Conservation (phyloP, 139 green algal genomes). For the Desmodesmus armatus region DNA sequence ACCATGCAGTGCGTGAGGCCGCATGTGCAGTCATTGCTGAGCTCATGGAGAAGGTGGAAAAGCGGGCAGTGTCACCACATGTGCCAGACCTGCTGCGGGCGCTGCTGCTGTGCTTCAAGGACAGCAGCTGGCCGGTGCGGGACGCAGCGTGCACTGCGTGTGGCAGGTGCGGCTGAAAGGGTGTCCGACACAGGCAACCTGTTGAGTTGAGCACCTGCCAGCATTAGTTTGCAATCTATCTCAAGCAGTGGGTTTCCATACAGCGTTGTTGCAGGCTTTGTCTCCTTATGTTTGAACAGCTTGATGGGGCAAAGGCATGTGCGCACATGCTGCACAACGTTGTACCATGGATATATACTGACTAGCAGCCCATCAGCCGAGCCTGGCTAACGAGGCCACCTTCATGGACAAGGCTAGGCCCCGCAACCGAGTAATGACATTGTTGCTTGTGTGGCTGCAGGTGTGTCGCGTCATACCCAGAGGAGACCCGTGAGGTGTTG, state of each 20-base stretch:
- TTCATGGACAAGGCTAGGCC: too few relatives aligned
- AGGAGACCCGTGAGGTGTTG: conserved; percentile 58
- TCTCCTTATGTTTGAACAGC: not conserved
- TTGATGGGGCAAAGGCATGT: not conserved
- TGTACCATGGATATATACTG: too few relatives aligned
- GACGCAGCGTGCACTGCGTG: conserved; percentile 68
- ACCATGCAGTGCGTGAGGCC: conserved; percentile 91
- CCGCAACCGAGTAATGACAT: not conserved
- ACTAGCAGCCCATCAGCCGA: too few relatives aligned
- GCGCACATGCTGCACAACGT: not conserved
- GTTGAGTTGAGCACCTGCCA: too few relatives aligned
- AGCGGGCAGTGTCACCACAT: conserved; percentile 68
- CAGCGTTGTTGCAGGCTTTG: not conserved
- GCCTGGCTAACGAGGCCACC: too few relatives aligned
- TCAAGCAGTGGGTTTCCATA: too few relatives aligned
- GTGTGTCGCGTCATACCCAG: conserved; percentile 73
- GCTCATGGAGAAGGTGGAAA: conserved; percentile 87
- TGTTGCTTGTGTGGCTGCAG: conserved; percentile 39
- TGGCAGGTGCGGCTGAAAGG: conserved; percentile 56
- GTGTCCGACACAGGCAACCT: too few relatives aligned
- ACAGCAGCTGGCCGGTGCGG: conserved; percentile 90
- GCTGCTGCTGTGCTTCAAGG: conserved; percentile 83
- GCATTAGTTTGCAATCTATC: too few relatives aligned
- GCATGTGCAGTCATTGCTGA: conserved; percentile 94
- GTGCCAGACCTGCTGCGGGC: conserved; percentile 74